Conservation (phyloP, 2,329 filamentous ascomycete species). For the Trichoderma hamatum region DNA sequence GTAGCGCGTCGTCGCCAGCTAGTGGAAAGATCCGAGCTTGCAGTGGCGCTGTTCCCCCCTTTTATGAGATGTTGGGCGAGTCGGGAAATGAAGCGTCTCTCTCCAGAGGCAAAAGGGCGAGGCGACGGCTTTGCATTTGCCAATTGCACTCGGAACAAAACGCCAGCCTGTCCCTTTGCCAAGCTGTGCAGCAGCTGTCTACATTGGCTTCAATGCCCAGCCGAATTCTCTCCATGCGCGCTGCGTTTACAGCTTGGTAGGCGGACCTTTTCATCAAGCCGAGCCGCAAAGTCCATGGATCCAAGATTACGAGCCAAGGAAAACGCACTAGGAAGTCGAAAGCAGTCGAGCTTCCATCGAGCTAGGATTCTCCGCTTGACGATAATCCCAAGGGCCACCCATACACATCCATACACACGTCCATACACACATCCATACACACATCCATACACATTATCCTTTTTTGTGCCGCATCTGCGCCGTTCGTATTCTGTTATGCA, state of each 20-base stretch:
- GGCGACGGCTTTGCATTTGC: neutral
- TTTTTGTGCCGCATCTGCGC: slow-evolving; percentile 21
- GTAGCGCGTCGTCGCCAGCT: slow-evolving; percentile 19
- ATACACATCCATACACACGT: neutral
- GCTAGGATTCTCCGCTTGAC: slow-evolving; percentile 22
- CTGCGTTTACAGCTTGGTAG: neutral
- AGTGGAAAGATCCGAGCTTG: slow-evolving; percentile 26
- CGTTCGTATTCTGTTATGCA: slow-evolving; percentile 27
- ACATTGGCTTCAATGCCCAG: neutral
- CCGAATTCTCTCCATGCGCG: neutral
- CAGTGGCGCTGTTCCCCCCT: slow-evolving; percentile 5
- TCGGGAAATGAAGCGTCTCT: slow-evolving; percentile 22
- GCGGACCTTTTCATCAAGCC: slow-evolving; percentile 4
- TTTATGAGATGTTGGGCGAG: slow-evolving; percentile 17
- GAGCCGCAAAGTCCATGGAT: neutral
- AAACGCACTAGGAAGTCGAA: slow-evolving; percentile 1
- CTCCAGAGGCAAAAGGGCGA: slow-evolving; percentile 2
- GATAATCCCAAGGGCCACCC: slow-evolving; percentile 13
- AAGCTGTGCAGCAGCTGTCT: neutral
- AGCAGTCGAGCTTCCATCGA: slow-evolving; percentile 6
- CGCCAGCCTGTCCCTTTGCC: neutral
- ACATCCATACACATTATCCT: neutral
- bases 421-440: neutral
- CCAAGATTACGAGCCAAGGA: slow-evolving; percentile 19
- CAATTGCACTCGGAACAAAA: neutral